Base-by-base conservation (phyloP, 2,329 filamentous ascomycete genomes). In the Xylariaceae sp. region DNA sequence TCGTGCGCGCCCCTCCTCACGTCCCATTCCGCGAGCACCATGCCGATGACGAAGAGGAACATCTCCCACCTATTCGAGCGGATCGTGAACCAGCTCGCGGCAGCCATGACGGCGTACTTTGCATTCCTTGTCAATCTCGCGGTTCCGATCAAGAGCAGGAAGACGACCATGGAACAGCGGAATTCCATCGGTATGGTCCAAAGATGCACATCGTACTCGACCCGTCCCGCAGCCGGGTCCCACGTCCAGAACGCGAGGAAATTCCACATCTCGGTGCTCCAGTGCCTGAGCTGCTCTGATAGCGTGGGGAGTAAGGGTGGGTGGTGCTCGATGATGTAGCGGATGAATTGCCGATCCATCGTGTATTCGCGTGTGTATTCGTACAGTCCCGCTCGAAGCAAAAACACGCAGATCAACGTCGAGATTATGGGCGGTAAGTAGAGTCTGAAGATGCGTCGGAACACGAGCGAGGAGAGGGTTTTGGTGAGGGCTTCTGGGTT, bases 151-250 rank as follows among this genome's bases (percentile, higher is more conserved):
- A 82, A 66, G 12, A 74, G 71, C 7, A 83, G 66, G 64, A 84
- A 84, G 10, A 84, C 72, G 52, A 80, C 72, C 63, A 85, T 75
- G 2, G 79, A 82, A 63, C 77, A 80, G 53, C 78, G 73, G 60
- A 81, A 83, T 63, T 85, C 82, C 43, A 83, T 75, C 2, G 82
- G 81, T 41, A 85, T 84, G 5, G 82, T 84, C 82, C 82, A 85
- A 19, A 84, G 66, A 55, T 85, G 82, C 22, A 80, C 73, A 60
- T 84, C 80, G 60, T 83, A 81, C 18, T 66, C 71, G 70, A 74
- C 49, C 76, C 77, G 14, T 72, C 76, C 54, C 72, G 75, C 31
- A 67, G 69, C 50, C 22, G 22, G 41, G 1, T 74, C 70, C 78
- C 77, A 81, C 54, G 71, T 69, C 67, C 77, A 82, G 18, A 81